These are phyloP conservation scores for Blastobotrys apis DNA, from an alignment of 1,139 yeast species.

Conservation along the genomic window DNA sequence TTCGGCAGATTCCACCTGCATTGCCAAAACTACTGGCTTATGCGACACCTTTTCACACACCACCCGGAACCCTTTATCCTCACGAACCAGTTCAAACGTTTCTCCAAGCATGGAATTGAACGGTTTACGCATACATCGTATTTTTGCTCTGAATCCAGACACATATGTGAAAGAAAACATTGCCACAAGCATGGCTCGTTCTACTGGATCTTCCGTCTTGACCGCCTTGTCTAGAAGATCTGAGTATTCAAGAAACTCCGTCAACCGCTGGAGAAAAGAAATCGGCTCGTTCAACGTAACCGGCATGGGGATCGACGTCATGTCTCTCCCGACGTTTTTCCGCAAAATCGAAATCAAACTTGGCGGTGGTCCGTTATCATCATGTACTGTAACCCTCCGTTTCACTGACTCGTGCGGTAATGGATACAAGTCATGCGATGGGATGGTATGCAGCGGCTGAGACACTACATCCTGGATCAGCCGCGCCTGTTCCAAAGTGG, in stretches of 20 bases:
- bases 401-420: slow-evolving; percentile 31
- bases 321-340: slow-evolving; percentile 88
- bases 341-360: slow-evolving; percentile 73
- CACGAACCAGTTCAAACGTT: slow-evolving; percentile 78
- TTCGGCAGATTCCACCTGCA: slow-evolving; percentile 61
- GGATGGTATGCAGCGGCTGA: slow-evolving; percentile 7
- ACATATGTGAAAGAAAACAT: slow-evolving; percentile 76
- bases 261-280: slow-evolving; percentile 69
- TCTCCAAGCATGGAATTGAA: slow-evolving; percentile 90
- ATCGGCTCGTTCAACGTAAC: slow-evolving; percentile 91
- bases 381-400: slow-evolving; percentile 49
- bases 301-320: slow-evolving; percentile 87
- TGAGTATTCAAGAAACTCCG: slow-evolving; percentile 77
- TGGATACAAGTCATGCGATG: slow-evolving; percentile 12
- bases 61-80: slow-evolving; percentile 64
- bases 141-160: slow-evolving; percentile 66
- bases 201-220: slow-evolving; percentile 43
- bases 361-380: slow-evolving; percentile 50
- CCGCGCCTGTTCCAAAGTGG: slow-evolving; percentile 27
- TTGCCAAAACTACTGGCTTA: slow-evolving; percentile 78
- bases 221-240: slow-evolving; percentile 61
- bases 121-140: slow-evolving; percentile 78
- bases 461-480: slow-evolving; percentile 7
- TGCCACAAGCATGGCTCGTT: slow-evolving; percentile 61
- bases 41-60: slow-evolving; percentile 78